A percentile compares a stretch with the other conserved stretches of the same genome.
phyloP scores from a whole-genome alignment of 768 basidiomycete species.

The Tremella mesenterica region DNA sequence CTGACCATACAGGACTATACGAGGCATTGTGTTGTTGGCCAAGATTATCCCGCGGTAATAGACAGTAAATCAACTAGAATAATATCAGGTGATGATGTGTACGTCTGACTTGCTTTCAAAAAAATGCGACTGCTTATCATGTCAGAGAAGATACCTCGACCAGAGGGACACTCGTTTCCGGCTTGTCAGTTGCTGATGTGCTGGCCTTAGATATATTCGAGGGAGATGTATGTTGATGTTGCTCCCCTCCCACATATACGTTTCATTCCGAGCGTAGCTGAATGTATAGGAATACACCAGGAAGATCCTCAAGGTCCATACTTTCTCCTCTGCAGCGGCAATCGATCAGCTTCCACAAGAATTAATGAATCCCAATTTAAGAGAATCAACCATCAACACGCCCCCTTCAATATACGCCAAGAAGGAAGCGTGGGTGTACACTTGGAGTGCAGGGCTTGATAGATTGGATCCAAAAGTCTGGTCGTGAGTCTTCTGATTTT shows the following conservation, averaged over 20 bases:
- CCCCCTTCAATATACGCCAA: too few relatives aligned
- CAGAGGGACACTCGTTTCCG: slow-evolving; percentile 67
- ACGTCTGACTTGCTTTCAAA: neutral
- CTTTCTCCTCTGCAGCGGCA: slow-evolving; percentile 47
- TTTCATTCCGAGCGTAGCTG: neutral
- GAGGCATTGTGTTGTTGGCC: slow-evolving; percentile 65
- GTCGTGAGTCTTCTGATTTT: slow-evolving; percentile 44
- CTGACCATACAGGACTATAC: slow-evolving; percentile 58
- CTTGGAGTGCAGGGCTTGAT: slow-evolving; percentile 51
- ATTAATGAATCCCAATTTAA: slow-evolving; percentile 15
- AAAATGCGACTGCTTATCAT: neutral
- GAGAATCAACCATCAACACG: too few relatives aligned
- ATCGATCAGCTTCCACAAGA: slow-evolving; percentile 7
- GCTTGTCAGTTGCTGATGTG: slow-evolving; percentile 61
- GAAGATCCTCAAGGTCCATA: slow-evolving; percentile 52
- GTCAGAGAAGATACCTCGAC: slow-evolving; percentile 59
- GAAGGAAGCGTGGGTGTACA: slow-evolving; percentile 55
- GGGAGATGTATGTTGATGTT: slow-evolving; percentile 54
- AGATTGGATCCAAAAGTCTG: slow-evolving; percentile 58
- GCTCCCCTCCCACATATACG: slow-evolving; percentile 13
- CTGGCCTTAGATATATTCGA: slow-evolving; percentile 70
- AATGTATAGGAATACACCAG: slow-evolving; percentile 62
- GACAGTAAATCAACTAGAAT: slow-evolving; percentile 43
- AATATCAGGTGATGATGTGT: neutral
- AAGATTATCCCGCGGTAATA: slow-evolving; percentile 78